Conservation (phyloP, 768 basidiomycete genomes). For the Tulasnella sp. region DNA sequence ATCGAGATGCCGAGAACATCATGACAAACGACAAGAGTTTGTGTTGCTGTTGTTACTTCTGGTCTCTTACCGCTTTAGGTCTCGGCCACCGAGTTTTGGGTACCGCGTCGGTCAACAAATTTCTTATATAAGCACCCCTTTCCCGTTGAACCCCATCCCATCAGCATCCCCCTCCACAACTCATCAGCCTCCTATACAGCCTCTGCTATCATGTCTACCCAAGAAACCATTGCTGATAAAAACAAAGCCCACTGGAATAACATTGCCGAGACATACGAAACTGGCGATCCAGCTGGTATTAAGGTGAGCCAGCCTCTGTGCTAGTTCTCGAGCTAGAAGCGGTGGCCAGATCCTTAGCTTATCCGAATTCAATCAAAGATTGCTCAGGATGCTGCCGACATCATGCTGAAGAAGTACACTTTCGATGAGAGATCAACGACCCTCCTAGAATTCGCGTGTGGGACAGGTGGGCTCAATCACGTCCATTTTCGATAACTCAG, state of each 20-base stretch:
- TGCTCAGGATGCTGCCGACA: constrained; percentile 40
- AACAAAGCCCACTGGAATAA: constrained; percentile 1
- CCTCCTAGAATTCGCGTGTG: constrained; percentile 77
- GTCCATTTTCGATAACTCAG: background rate
- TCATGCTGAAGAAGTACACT: constrained; percentile 46
- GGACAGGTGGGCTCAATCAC: constrained; percentile 54
- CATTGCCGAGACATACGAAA: background rate
- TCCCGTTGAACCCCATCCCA: background rate
- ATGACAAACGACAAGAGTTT: background rate
- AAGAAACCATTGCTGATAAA: constrained; percentile 3
- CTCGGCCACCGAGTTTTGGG: constrained; percentile 6
- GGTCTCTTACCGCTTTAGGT: background rate
- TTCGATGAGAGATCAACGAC: constrained; percentile 61
- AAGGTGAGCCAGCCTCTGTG: background rate
- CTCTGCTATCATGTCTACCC: background rate
- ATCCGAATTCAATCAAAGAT: constrained; percentile 20
- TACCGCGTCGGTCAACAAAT: constrained; percentile 10
- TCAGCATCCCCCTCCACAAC: background rate
- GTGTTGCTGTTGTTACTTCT: background rate
- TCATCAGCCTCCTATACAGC: background rate
- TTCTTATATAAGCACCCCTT: constrained; percentile 20
- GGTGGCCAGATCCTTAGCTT: background rate
- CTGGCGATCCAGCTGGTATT: background rate
- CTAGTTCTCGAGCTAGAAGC: background rate
- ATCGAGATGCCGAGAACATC: background rate